Percentiles rank a stretch among this genome's conserved stretches.
Evolutionary conservation across 1,284 basidiomycete genomes (phyloP).

Genomic region (Sphaerobolus stellatus): DNA sequence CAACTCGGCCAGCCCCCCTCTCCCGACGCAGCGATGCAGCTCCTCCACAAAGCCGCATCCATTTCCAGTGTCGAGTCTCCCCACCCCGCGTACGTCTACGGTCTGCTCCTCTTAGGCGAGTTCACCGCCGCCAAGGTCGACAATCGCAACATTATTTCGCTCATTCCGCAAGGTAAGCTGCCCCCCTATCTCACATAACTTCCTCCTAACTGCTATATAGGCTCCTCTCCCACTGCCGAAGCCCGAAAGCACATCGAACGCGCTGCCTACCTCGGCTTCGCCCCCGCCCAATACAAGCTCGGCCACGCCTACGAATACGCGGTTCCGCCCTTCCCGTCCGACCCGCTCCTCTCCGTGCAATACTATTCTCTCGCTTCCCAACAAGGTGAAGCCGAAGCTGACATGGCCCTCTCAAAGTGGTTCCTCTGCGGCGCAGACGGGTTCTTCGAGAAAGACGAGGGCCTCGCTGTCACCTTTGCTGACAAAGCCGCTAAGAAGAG

Average conservation of each 20-base stretch:
- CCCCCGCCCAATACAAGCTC: conserved; percentile 90
- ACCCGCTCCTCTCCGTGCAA: conserved; percentile 87
- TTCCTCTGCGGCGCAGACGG: conserved; percentile 84
- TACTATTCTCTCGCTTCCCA: conserved; percentile 88
- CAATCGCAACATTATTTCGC: conserved; percentile 50
- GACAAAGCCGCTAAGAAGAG: conserved; percentile 85
- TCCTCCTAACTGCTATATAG: neutral
- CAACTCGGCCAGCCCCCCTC: conserved; percentile 70
- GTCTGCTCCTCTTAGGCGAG: conserved; percentile 80
- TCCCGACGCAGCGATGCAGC: conserved; percentile 59
- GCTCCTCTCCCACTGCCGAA: conserved; percentile 36
- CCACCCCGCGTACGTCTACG: conserved; percentile 84
- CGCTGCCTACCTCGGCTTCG: conserved; percentile 83
- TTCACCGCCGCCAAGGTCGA: conserved; percentile 63
- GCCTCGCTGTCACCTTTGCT: conserved; percentile 85
- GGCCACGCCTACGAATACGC: conserved; percentile 94
- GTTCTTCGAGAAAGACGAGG: conserved; percentile 86
- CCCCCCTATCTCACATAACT: neutral
- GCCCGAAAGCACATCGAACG: conserved; percentile 69
- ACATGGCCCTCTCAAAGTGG: conserved; percentile 96
- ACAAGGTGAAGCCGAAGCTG: conserved; percentile 86
- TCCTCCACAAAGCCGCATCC: conserved; percentile 77
- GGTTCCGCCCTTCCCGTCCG: conserved; percentile 81
- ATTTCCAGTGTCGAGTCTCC: conserved; percentile 74
- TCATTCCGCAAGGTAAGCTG: conserved; percentile 46